Evolutionary conservation across 176 grass and related monocot species (phyloP), one percentile per base, ranked within the genome.

Genomic region (Aegilops bicornis): DNA sequence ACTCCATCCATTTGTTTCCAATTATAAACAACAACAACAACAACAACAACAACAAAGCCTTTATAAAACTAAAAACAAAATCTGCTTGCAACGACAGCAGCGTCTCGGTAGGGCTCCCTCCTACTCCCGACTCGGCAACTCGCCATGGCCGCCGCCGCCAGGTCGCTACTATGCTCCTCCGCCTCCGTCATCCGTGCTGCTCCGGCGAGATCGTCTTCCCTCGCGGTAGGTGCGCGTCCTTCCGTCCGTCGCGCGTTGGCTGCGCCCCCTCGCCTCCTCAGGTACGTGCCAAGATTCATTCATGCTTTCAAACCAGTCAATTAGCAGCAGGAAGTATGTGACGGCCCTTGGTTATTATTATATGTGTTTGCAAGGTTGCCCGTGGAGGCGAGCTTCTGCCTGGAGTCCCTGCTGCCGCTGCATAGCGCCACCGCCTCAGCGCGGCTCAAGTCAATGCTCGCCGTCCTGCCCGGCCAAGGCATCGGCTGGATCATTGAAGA

Each of bases 381-480:
- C 1, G 70, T 84, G 4, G 90, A 95, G 83, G 60, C 67, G 10
- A 90, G 85, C 85, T 89, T 95, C 77, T 95, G 91, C 42, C 78
- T 92, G 35, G 95, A 95, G 61, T 95, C 91, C 2, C 72, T 98
- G 66, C 47, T 92, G 24, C 95, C 93, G 64, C 88, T 95, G 30
- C 95, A 98, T 80, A 92, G 81, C 73, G 87, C 89, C 77, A 95
- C 3, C 3, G n/a, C n/a, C n/a, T n/a, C n/a, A n/a, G n/a, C n/a
- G n/a, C 52, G 92, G 31, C 77, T 95, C 91, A 95, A 80, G 58
- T 98, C 93, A 32, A 93, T 90, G 92, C 95, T 95, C 22, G 82
- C 80, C 37, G 35, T 85, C 1, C 5, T 17, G 47, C 90, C 91
- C n/a, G 89, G 86, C 69, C 69, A 32, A 64, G 86, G 89, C 67